Base-by-base conservation (phyloP, 23 red algal genomes). In the Chondrus crispus region DNA sequence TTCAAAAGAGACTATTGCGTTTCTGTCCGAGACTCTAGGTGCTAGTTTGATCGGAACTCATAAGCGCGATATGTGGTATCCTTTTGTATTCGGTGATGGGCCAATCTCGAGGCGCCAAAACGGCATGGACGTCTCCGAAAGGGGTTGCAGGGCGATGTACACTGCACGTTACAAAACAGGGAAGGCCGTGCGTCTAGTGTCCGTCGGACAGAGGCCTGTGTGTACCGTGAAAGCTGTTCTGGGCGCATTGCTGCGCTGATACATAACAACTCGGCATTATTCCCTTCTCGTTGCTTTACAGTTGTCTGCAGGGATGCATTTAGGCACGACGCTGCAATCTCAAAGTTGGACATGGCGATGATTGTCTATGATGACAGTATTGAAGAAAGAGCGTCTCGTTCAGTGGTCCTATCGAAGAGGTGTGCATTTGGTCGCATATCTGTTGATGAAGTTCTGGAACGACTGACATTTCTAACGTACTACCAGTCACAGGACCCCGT, bases 41-140 rank as follows among this genome's bases (percentile, higher is more conserved):
- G 79, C 50, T 13, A 83, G 49, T 32, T 30, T 57, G 12, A 22
- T 83, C n/a, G 79, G 79, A 11, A 83, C 79, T 29, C 79, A 83
- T 58, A 60, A 83, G 44, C 2, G 79, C 29, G 52, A 62, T 60
- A 24, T 83, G 50, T 39, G 30, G 46, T 83, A 60, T 32, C 79
- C 79, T 16, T 83, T 83, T 37, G 75, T 81, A 32, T 60, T 83
- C 29, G 0, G 79, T 4, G 48, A 83, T 68, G 3, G 80, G 12
- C 46, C n/a, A 1, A 84, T 84, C n/a, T 38, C 47, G 19, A 60
- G 55, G 2, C 47, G 1, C 3, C 46, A 84, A 39, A 54, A 60
- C 14, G 80, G 47, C 9, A 84, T 84, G 80, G 51, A 12, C 22
- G 51, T 84, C 3, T 29, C 47, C 6, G 50, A 63, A 54, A 20